Evolutionary conservation across 2,329 filamentous ascomycete genomes (phyloP), one percentile per base, ranked within the genome.

Genomic region (Cordyceps militaris): DNA sequence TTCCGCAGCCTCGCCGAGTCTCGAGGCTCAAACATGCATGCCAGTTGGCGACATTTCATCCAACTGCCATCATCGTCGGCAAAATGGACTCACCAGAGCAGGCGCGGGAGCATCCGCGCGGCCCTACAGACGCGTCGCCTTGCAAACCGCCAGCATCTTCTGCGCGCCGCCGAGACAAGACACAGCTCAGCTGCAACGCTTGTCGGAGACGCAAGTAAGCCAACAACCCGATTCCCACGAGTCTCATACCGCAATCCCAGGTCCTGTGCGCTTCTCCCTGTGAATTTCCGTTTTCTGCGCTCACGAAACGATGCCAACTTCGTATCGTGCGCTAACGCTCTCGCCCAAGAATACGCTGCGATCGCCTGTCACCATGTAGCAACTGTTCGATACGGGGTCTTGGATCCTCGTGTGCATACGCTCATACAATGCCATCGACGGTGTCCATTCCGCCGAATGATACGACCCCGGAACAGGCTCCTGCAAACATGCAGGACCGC

Each of bases 191-290:
- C 1, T 74, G 71, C 56, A 68, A 67, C 32, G 60, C 64, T 5
- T 73, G 71, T 56, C 61, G 71, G 14, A 63, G 64, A 23, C 65
- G 71, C 32, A 73, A 73, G 71, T 73, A 63, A 62, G n/a, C n/a
- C n/a, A n/a, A n/a, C n/a, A n/a, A n/a, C n/a, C n/a, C n/a, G n/a
- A n/a, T n/a, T n/a, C n/a, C n/a, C n/a, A n/a, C n/a, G n/a, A n/a
- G n/a, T n/a, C n/a, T n/a, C n/a, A n/a, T n/a, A n/a, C n/a, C n/a
- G n/a, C n/a, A n/a, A n/a, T n/a, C n/a, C n/a, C n/a, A n/a, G n/a
- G n/a, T n/a, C n/a, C n/a, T n/a, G n/a, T n/a, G n/a, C n/a, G n/a
- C n/a, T n/a, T n/a, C n/a, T n/a, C n/a, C n/a, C n/a, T n/a, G n/a
- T n/a, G n/a, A n/a, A n/a, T n/a, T n/a, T n/a, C n/a, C n/a, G n/a